phyloP scores from a whole-genome alignment of 2,329 filamentous ascomycete genomes.

The Rhytidhysteron rufulum region DNA sequence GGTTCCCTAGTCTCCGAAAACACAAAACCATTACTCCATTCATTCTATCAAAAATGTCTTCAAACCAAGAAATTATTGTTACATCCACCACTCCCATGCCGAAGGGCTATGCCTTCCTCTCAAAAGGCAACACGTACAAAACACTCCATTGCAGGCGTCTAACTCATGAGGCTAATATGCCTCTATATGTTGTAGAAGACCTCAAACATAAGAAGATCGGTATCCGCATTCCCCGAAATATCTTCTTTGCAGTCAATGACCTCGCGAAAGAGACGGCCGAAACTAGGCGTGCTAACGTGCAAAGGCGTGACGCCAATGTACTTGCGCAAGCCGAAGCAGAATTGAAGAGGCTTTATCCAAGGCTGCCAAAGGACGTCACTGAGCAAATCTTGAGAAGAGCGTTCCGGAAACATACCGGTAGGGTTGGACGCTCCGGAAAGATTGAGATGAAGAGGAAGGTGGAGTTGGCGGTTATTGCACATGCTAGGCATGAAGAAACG shows the following conservation, averaged over 20 bases:
- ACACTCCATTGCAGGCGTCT: constrained; percentile 30
- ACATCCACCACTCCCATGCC: constrained; percentile 17
- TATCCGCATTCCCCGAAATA: constrained; percentile 39
- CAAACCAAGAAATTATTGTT: constrained; percentile 20
- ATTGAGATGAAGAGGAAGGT: constrained; percentile 40
- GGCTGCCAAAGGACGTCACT: constrained; percentile 35
- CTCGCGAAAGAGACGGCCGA: constrained; percentile 38
- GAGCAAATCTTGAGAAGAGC: constrained; percentile 38
- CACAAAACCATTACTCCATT: no score
- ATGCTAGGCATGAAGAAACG: constrained; percentile 48
- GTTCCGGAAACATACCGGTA: constrained; percentile 44
- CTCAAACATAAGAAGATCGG: constrained; percentile 26
- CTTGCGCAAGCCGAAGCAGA: constrained; percentile 22
- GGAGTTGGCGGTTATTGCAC: constrained; percentile 46
- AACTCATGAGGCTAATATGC: constrained; percentile 23
- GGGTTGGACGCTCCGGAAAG: constrained; percentile 46
- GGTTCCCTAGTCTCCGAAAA: no score
- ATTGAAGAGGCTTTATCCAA: constrained; percentile 39
- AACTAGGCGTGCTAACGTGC: constrained; percentile 38
- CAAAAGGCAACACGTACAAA: constrained; percentile 31
- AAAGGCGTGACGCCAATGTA: constrained; percentile 21
- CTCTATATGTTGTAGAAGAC: constrained; percentile 24
- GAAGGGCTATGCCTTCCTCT: constrained; percentile 29
- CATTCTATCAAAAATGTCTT: neutral
- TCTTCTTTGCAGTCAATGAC: constrained; percentile 36